Conservation (phyloP, 148 eudicot genomes). For the Bassia scoparia region DNA sequence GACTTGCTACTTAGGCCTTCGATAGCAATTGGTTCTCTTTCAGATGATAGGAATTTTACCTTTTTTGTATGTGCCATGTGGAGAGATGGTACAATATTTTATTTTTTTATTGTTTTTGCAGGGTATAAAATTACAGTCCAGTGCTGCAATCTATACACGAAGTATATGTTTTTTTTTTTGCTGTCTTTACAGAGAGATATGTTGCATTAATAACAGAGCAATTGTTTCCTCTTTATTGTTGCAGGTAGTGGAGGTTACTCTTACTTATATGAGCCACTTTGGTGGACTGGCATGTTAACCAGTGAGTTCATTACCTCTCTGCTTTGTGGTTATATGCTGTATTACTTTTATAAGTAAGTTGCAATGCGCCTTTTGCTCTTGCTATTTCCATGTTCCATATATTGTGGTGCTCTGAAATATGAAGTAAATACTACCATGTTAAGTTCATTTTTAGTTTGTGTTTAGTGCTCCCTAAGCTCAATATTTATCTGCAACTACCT, state of each 20-base stretch:
- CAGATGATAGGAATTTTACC: not conserved
- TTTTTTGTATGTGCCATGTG: not conserved
- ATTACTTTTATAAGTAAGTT: not conserved
- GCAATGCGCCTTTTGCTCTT: not conserved
- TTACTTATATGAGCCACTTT: constrained; percentile 60
- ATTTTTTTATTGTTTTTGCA: not conserved
- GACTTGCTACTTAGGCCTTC: not conserved
- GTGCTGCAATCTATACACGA: not conserved
- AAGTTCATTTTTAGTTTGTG: not conserved
- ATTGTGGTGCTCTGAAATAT: not conserved
- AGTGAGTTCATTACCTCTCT: constrained; percentile 39
- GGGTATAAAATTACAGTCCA: not conserved
- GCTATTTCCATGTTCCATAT: not conserved
- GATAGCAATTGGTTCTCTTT: not conserved
- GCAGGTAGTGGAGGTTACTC: constrained; percentile 73
- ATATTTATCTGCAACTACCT: not conserved
- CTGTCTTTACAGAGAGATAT: not conserved
- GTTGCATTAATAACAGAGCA: not conserved
- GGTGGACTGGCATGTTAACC: constrained; percentile 81
- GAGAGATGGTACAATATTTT: not conserved
- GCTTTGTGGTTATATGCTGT: constrained; percentile 6
- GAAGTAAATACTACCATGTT: not conserved
- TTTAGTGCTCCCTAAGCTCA: not conserved
- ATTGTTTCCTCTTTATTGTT: constrained; percentile 12
- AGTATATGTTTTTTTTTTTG: too few species aligned